Conservation (phyloP, 768 basidiomycete species). For the Zangia roseola region DNA sequence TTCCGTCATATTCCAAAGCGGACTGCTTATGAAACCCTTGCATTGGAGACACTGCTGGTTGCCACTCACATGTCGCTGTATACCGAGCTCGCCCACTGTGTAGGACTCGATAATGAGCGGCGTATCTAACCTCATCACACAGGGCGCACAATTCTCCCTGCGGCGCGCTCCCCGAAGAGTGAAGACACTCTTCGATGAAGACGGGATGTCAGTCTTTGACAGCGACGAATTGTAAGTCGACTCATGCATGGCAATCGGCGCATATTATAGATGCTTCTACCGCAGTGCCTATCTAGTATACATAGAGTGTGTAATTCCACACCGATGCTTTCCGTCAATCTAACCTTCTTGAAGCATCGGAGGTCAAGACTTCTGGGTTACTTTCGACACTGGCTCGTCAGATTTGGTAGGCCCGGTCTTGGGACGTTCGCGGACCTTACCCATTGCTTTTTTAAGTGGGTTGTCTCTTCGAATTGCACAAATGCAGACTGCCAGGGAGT, state of each 20-base stretch:
- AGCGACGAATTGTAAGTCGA: constrained; percentile 35
- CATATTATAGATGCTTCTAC: not conserved
- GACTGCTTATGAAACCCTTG: constrained; percentile 1
- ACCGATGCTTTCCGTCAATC: not conserved
- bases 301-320: constrained; percentile 28
- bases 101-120: constrained; percentile 14
- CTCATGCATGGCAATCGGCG: not conserved
- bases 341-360: constrained; percentile 36
- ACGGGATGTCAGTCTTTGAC: constrained; percentile 25
- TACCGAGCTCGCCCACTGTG: not conserved
- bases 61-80: not conserved
- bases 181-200: constrained; percentile 18
- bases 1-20: constrained; percentile 12
- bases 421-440: not conserved
- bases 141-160: constrained; percentile 23
- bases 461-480: constrained; percentile 46
- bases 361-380: constrained; percentile 42
- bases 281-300: constrained; percentile 42
- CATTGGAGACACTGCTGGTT: not conserved
- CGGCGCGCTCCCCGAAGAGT: constrained; percentile 22
- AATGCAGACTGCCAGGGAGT: constrained; percentile 45
- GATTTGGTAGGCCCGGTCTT: constrained; percentile 41
- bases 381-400: constrained; percentile 58
- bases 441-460: constrained; percentile 41
- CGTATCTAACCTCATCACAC: constrained; percentile 14